Evolutionary conservation across 2,329 filamentous ascomycete species (phyloP), one percentile per base, ranked within the genome.

Genomic region (Sporothrix euskadiensis): DNA sequence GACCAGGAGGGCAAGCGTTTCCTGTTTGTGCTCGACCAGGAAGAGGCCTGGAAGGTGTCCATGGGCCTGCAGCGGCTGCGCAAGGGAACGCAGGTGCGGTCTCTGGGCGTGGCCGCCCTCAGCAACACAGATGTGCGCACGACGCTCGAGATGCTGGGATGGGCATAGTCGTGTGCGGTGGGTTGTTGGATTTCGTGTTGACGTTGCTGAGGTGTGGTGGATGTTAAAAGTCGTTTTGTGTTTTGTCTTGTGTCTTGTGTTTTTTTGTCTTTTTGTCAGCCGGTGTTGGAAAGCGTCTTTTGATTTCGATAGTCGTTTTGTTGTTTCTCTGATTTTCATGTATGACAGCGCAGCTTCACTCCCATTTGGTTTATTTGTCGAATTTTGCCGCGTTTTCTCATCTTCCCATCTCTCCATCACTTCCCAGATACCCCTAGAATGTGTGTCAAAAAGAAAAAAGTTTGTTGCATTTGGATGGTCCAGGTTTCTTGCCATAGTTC

Each of bases 11-110:
- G 88, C 59, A 90, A 90, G 81, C 85, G 89, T 49, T 91, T 88
- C 78, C 80, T 92, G 49, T 91, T 92, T 78, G 85, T 92, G 10
- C 81, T 92, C 47, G 83, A 85, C 56, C 89, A 91, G 78, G 85
- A 88, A 75, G 90, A 92, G 79, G 86, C 86, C 39, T 92, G 90
- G 90, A 92, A 92, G 84, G 83, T 92, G 32, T 85, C 88, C 0
- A 83, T 87, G 49, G 89, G 88, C 1, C 79, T 92, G 77, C 88
- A 90, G 79, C 84, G 87, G 61, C 80, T 92, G 77, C 83, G 89
- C 71, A 85, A 85, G 71, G 89, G 90, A 5, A 87, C 86, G 3
- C 88, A 90, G 79, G 87, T 87, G 44, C 83, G 88, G 71, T 85
- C 88, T 73, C 82, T 91, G 63, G 88, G 87, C 5, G 85, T 91